Percentiles rank a stretch among this genome's conserved stretches.
phyloP scores from a whole-genome alignment of 352 stramenopile genomes.

The Phytopythium vexans region DNA sequence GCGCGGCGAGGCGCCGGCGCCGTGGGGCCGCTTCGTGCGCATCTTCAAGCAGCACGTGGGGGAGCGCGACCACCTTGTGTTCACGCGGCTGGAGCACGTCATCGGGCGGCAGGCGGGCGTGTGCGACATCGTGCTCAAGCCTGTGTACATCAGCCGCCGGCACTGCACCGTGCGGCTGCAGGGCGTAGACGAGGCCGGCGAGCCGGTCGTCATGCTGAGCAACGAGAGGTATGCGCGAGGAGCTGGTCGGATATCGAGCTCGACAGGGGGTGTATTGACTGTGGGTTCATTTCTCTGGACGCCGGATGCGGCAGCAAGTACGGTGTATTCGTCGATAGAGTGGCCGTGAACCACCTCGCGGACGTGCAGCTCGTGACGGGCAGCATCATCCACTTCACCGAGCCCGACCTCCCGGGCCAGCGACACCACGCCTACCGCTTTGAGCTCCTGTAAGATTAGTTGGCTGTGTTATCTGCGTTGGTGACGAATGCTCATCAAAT shows the following conservation, averaged over 20 bases:
- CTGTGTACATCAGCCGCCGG: constrained; percentile 48
- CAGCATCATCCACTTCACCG: constrained; percentile 49
- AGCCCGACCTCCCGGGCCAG: constrained; percentile 21
- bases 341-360: constrained; percentile 25
- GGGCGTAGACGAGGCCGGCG: constrained; percentile 17
- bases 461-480: background rate
- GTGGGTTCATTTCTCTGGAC: too few species aligned
- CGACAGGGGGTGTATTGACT: too few species aligned
- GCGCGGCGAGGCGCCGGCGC: constrained; percentile 9
- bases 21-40: constrained; percentile 62
- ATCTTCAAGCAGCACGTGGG: constrained; percentile 19
- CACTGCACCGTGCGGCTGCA: constrained; percentile 33
- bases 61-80: constrained; percentile 42
- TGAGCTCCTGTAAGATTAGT: constrained; percentile 51
- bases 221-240: constrained; percentile 39
- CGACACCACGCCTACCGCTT: constrained; percentile 38
- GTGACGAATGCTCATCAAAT: constrained; percentile 4
- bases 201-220: constrained; percentile 34
- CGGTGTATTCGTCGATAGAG: constrained; percentile 50
- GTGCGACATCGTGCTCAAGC: constrained; percentile 40
- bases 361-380: constrained; percentile 24
- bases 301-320: constrained; percentile 27
- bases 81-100: constrained; percentile 29
- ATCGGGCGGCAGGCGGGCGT: constrained; percentile 39
- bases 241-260: background rate